phyloP scores from a whole-genome alignment of 192 early-diverging fungal species.

The Helicostylum pulchrum region DNA sequence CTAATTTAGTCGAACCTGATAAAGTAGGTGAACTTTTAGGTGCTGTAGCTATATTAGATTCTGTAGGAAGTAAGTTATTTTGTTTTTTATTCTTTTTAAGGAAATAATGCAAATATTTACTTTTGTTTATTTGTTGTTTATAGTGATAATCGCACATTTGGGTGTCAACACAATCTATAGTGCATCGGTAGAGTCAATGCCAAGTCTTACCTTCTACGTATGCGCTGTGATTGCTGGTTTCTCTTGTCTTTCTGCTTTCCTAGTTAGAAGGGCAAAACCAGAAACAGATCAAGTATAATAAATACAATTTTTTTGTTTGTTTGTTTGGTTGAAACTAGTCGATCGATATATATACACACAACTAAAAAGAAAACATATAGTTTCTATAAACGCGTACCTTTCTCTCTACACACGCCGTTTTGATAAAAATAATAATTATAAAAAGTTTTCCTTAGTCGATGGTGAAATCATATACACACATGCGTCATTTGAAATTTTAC shows the following conservation, averaged over 20 bases:
- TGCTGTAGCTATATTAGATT: slow-evolving; percentile 47
- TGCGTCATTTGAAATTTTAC: no score
- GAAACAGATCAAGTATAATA: no score
- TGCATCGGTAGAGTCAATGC: slow-evolving; percentile 35
- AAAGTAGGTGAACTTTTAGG: slow-evolving; percentile 51
- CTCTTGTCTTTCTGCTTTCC: slow-evolving; percentile 36
- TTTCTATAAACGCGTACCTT: no score
- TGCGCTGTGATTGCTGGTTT: slow-evolving; percentile 30
- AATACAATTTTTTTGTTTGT: no score
- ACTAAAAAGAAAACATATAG: no score
- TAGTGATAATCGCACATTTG: slow-evolving; percentile 38
- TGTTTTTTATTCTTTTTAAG: neutral
- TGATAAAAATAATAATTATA: no score
- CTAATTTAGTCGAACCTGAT: slow-evolving; percentile 39
- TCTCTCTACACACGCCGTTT: no score
- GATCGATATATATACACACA: no score
- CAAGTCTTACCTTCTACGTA: slow-evolving; percentile 42
- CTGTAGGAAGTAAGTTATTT: slow-evolving; percentile 31
- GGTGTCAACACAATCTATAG: slow-evolving; percentile 46
- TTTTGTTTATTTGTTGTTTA: neutral
- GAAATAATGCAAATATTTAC: neutral
- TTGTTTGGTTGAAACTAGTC: no score
- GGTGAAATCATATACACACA: no score
- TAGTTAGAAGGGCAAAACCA: slow-evolving; percentile 21
- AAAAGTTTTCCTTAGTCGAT: no score